Percentiles rank a stretch among this genome's conserved stretches.
These are phyloP conservation scores for Puccinia polysora DNA, from an alignment of 1,284 basidiomycete genomes.

Conservation along the genomic window DNA sequence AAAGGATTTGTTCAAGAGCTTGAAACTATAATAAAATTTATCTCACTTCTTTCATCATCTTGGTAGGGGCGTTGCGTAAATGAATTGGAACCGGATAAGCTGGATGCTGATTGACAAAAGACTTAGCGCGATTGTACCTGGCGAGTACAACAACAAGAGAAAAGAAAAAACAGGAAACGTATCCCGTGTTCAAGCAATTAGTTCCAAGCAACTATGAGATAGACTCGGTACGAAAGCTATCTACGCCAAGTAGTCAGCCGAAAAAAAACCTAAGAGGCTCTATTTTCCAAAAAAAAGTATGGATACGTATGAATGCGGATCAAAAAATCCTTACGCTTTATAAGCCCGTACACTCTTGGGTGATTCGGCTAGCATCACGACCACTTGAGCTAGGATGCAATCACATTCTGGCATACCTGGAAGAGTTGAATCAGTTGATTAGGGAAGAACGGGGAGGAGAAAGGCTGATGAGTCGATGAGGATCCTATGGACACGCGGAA, in stretches of 20 bases:
- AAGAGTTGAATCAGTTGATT: too few species aligned
- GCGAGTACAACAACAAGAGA: constrained; percentile 3
- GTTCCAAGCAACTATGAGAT: not conserved
- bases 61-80: constrained; percentile 81
- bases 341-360: constrained; percentile 77
- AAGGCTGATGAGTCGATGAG: too few species aligned
- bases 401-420: constrained; percentile 46
- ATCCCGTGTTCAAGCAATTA: not conserved
- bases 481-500: not conserved
- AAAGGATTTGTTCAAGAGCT: constrained; percentile 1
- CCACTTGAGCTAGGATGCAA: constrained; percentile 64
- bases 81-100: constrained; percentile 67
- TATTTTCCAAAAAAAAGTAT: not conserved
- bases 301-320: not conserved
- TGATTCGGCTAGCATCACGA: constrained; percentile 74
- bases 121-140: constrained; percentile 59
- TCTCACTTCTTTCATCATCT: constrained; percentile 72
- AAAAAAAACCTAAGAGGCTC: not conserved
- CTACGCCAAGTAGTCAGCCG: too few species aligned
- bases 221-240: too few species aligned
- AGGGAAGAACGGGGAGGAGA: not conserved
- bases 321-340: constrained; percentile 61
- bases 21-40: constrained; percentile 62
- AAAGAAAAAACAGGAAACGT: not conserved
- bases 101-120: constrained; percentile 53